Percentiles rank a stretch among this genome's conserved stretches.
Evolutionary conservation across 176 grass and related monocot genomes (phyloP).

Genomic region (Aegilops umbellulata): DNA sequence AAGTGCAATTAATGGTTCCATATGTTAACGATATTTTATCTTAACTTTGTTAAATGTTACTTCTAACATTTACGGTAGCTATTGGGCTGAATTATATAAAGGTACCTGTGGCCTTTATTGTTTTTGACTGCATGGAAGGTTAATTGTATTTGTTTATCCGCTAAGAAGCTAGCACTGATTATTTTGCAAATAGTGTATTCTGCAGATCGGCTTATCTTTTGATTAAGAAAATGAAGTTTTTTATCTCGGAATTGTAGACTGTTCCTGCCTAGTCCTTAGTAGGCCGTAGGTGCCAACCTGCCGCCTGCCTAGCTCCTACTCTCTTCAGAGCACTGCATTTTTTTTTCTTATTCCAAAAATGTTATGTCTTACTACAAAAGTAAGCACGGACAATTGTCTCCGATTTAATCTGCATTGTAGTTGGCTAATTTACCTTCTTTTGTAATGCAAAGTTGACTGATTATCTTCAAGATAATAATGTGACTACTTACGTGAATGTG

Average conservation of each 20-base stretch:
- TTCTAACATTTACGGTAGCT: background rate
- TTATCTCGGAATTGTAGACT: background rate
- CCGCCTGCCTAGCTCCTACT: background rate
- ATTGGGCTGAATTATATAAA: background rate
- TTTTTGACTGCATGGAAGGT: background rate
- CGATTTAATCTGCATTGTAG: background rate
- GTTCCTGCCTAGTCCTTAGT: background rate
- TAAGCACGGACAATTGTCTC: background rate
- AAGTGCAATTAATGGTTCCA: background rate
- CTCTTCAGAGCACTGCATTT: background rate
- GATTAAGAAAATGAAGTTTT: background rate
- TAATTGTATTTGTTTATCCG: constrained; percentile 11
- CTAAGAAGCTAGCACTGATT: constrained; percentile 4
- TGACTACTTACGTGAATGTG: background rate
- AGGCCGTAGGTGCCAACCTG: background rate
- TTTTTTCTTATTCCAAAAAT: constrained; percentile 2
- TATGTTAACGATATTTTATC: background rate
- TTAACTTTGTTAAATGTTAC: background rate
- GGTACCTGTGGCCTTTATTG: background rate
- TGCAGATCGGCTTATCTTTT: background rate
- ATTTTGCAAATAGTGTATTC: constrained; percentile 3
- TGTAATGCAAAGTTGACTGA: background rate
- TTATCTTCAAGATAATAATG: constrained; percentile 1
- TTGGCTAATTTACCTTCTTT: constrained; percentile 1
- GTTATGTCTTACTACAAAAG: background rate